Evolutionary conservation across 495 filamentous ascomycete species (phyloP).

Genomic region (Polyplosphaeria fusca): DNA sequence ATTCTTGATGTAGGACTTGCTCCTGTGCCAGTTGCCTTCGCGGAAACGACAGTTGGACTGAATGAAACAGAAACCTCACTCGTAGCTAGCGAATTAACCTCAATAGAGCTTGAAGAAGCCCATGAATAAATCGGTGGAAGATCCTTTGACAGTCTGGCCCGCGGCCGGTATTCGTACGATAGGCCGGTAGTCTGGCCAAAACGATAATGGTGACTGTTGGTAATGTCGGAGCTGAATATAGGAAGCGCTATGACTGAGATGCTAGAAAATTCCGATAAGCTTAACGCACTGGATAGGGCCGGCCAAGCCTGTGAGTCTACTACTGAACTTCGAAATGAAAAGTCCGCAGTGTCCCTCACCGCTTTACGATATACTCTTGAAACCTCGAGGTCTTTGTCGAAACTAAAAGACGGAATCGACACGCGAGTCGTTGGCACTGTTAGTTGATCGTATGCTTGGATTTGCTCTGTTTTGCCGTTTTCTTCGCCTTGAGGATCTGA

Average conservation of each 20-base stretch:
- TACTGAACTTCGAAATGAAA: not conserved
- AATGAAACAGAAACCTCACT: not conserved
- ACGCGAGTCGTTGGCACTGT: not conserved
- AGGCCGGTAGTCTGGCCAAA: not conserved
- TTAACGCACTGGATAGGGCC: not conserved
- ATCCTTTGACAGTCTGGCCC: not conserved
- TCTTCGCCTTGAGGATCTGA: not conserved
- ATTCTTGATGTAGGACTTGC: not conserved
- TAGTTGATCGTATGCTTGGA: not conserved
- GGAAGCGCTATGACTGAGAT: slow-evolving; percentile 10
- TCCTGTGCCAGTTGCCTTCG: not conserved
- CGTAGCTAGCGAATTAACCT: not conserved
- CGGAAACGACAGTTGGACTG: not conserved
- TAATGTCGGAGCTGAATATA: not conserved
- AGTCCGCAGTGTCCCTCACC: not conserved
- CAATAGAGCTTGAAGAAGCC: not conserved
- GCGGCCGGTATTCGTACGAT: not conserved
- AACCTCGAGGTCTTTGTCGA: not conserved
- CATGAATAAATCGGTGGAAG: not conserved
- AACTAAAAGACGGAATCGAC: not conserved
- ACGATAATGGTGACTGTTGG: slow-evolving; percentile 1
- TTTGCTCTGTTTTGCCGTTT: not conserved
- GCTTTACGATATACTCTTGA: slow-evolving; percentile 1
- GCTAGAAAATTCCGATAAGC: slow-evolving; percentile 5
- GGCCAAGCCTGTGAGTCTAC: slow-evolving; percentile 1